Base-by-base conservation (phyloP, 495 filamentous ascomycete genomes). In the Neurospora cerealis region DNA sequence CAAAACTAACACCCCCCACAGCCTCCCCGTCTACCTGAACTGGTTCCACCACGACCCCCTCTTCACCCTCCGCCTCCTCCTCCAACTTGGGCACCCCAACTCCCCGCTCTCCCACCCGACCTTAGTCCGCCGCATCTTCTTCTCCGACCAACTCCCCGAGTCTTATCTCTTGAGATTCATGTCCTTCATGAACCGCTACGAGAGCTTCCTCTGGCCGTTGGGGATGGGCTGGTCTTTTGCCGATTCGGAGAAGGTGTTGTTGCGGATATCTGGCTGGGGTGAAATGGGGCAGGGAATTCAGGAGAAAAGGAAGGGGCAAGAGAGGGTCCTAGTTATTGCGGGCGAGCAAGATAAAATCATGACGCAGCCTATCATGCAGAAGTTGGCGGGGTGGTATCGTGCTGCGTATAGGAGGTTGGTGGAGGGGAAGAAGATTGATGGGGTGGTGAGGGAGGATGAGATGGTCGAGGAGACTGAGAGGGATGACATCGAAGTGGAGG, bases 401-500 rank as follows among this genome's bases (percentile, higher is more conserved):
- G 24, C 38, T 9, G 76, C 73, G 0, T 77, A 69, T 32, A 24
- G 6, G 32, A 42, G 39, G 10, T 85, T 98, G 91, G 60, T 93
- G 90, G 36, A 92, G 91, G 86, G 94, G 92, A 78, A 97, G 82
- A 77, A 97, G 81, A 81, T 97, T 90, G 78, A 98, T 79, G 77
- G 91, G 91, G 60, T 96, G 75, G 80, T 95, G 91, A 0, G 89
- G 85, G 40, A 92, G 89, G n/a, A 60, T 34, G 17, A 39, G 7
- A 77, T 74, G 32, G 78, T 80, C n/a, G n/a, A n/a, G n/a, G n/a
- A n/a, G n/a, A n/a, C n/a, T n/a, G n/a, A n/a, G n/a, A n/a, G n/a
- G 42, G 8, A 95, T 91, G 0, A 89, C 86, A 41, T 41, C 13
- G 40, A 92, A 89, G 48, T 76, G 15, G 28, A 48, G n/a, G 34